Conservation (phyloP, 495 filamentous ascomycete species). For the Penicillium lagena region DNA sequence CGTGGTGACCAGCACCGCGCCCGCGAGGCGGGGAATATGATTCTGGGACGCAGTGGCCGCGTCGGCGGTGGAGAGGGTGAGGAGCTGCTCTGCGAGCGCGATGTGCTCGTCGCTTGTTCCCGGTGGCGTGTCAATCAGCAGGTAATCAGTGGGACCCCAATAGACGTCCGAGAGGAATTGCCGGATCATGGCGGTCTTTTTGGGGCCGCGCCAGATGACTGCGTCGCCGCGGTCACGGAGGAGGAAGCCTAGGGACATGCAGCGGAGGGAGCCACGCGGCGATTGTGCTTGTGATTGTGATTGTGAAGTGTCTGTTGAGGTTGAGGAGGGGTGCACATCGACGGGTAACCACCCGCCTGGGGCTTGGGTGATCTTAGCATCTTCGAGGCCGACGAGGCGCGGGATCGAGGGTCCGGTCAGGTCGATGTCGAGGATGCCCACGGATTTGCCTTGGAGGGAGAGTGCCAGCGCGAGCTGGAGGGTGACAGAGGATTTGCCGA, state of each 20-base stretch:
- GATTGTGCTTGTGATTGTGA: conserved; percentile 5
- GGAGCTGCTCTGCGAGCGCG: conserved; percentile 77
- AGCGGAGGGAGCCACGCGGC: conserved; percentile 58
- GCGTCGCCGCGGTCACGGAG: conserved; percentile 77
- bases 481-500: conserved; percentile 95
- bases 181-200: conserved; percentile 98
- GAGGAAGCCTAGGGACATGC: conserved; percentile 92
- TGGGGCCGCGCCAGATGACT: conserved; percentile 94
- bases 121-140: conserved; percentile 92
- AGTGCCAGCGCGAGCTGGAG: conserved; percentile 91
- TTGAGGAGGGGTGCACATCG: conserved; percentile 54
- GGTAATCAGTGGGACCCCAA: conserved; percentile 84
- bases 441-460: conserved; percentile 72
- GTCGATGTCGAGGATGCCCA: conserved; percentile 94
- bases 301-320: conserved; percentile 1
- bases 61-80: conserved; percentile 43
- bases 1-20: conserved; percentile 92
- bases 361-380: conserved; percentile 82
- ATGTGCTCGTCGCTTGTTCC: conserved; percentile 98
- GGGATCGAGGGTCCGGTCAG: conserved; percentile 95
- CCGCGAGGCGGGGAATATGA: conserved; percentile 48
- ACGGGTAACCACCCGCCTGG: conserved; percentile 89
- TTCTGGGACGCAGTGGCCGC: conserved; percentile 12
- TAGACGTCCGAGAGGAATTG: conserved; percentile 89
- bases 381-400: conserved; percentile 83